These are phyloP conservation scores for Plasmopara halstedii DNA, from an alignment of 352 stramenopile species.

Conservation along the genomic window DNA sequence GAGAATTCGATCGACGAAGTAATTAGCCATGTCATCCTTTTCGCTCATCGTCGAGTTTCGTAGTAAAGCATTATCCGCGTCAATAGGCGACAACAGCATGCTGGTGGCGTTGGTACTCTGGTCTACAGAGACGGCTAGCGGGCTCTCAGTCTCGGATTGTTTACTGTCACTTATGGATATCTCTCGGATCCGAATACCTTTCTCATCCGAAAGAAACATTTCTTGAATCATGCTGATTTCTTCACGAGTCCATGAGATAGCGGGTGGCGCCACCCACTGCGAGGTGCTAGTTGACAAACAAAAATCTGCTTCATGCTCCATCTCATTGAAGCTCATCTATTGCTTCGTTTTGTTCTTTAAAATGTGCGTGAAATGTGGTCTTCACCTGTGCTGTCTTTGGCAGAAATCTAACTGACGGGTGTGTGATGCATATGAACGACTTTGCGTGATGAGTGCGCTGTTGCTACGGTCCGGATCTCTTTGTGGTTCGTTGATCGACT, in stretches of 20 bases:
- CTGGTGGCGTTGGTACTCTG: constrained; percentile 33
- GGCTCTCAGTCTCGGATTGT: constrained; percentile 9
- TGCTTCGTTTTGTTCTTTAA: not conserved
- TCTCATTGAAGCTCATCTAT: constrained; percentile 23
- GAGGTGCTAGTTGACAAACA: constrained; percentile 1
- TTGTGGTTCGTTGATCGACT: constrained; percentile 2
- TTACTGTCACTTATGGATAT: constrained; percentile 28
- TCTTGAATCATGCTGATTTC: constrained; percentile 55
- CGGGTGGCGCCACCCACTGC: constrained; percentile 19
- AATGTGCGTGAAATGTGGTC: constrained; percentile 4
- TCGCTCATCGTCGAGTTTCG: constrained; percentile 44
- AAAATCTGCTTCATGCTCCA: constrained; percentile 12
- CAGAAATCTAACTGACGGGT: constrained; percentile 22
- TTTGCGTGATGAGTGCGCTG: constrained; percentile 18
- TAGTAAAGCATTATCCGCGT: constrained; percentile 36
- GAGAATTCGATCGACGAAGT: constrained; percentile 41
- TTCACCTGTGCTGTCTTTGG: constrained; percentile 16
- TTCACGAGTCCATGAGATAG: constrained; percentile 32
- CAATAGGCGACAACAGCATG: constrained; percentile 53
- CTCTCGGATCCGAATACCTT: constrained; percentile 35
- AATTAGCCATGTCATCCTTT: constrained; percentile 52
- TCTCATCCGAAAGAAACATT: constrained; percentile 36
- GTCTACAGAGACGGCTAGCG: constrained; percentile 13
- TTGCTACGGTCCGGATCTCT: constrained; percentile 20
- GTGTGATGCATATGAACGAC: constrained; percentile 5